These are phyloP conservation scores for Fraxinus dipetala DNA, from an alignment of 305 asterid genomes.

Conservation along the genomic window DNA sequence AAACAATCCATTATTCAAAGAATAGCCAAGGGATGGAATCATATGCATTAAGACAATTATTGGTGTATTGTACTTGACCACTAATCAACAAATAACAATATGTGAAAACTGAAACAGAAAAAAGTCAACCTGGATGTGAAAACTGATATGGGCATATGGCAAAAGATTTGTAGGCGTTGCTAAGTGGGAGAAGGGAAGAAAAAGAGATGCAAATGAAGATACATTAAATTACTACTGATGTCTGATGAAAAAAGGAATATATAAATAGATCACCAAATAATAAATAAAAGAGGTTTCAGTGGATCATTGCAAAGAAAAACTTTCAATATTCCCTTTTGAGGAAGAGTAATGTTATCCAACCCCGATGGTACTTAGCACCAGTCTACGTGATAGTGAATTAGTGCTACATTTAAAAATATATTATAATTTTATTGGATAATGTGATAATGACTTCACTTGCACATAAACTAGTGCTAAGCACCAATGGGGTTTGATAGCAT, in stretches of 20 bases:
- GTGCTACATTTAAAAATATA: too few relatives aligned
- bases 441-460: too few relatives aligned
- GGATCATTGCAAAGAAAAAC: not conserved
- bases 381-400: too few relatives aligned
- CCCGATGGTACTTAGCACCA: too few relatives aligned
- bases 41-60: not conserved
- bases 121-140: too few relatives aligned
- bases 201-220: not conserved
- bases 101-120: not conserved
- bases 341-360: not conserved
- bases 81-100: not conserved
- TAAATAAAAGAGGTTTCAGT: not conserved
- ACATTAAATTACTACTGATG: not conserved
- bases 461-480: too few relatives aligned
- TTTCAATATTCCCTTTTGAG: not conserved
- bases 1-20: too few relatives aligned
- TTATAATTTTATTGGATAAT: too few relatives aligned
- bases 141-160: too few relatives aligned
- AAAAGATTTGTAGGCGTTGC: too few relatives aligned
- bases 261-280: not conserved
- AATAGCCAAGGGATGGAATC: not conserved
- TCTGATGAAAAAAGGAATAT: too few relatives aligned
- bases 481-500: too few relatives aligned
- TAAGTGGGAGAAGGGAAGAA: not conserved
- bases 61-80: not conserved